Base-by-base conservation (phyloP, 2,329 filamentous ascomycete genomes). In the Pyrenophora seminiperda region DNA sequence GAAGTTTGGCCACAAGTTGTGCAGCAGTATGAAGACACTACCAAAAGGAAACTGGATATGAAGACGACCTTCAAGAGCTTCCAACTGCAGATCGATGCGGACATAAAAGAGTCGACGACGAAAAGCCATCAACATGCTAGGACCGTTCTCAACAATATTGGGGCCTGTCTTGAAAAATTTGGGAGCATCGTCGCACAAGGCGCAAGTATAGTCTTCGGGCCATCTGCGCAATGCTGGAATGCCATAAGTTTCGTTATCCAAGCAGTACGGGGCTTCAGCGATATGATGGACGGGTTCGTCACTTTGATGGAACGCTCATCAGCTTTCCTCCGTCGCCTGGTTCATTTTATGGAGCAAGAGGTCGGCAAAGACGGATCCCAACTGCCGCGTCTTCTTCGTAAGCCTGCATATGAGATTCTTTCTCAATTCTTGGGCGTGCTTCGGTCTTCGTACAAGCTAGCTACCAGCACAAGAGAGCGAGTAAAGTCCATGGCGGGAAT, bases 161-260 rank as follows among this genome's bases (percentile, higher is more conserved):
- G 31, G 4, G 22, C 0, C 7, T 43, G 31, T 29, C n/a, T 43
- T 2, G 41, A 43, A 1, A 11, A 43, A 15, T 43, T 43, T 43
- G 41, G 41, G 4, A 6, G 20, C 15, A 36, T 43, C 1, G 40
- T 60, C 24, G 48, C 50, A 17, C 40, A 50, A 19, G 47, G 39
- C 13, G 45, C 50, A 1, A 36, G 50, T 15, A 36, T 52, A 1
- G 41, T 53, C 10, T 61, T 59, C n/a, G 50, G 45, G 1, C 53
- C 50, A 13, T 27, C 38, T n/a, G 38, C 43, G 3, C 55, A 59
- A 31, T 61, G 56, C 15, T 61, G 54, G 54, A 61, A 57, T 20
- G 58, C 56, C 0, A 54, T 61, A 13, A 61, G 47, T 14, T 51
- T 61, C 29, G 45, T 61, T 7, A 33, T 57, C 7, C 34, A 43